Evolutionary conservation across 768 basidiomycete genomes (phyloP).

Genomic region (Trametes cubensis): DNA sequence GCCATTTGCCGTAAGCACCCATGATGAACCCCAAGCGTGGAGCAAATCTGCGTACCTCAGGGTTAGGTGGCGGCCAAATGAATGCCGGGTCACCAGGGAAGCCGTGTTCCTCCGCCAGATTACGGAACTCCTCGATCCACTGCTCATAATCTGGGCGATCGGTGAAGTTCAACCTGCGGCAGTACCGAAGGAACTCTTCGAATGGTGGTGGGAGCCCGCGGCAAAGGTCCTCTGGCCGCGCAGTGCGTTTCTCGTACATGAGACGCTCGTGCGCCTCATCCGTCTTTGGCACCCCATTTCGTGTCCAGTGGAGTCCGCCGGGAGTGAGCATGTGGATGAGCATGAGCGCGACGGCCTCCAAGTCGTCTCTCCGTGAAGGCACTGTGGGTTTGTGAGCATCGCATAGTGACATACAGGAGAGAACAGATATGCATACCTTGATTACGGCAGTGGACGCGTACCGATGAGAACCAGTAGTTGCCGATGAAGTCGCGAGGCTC

Average conservation of each 20-base stretch:
- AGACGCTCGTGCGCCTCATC: constrained; percentile 62
- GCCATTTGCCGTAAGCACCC: neutral
- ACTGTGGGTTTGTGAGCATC: constrained; percentile 43
- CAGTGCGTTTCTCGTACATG: constrained; percentile 63
- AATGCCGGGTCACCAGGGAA: constrained; percentile 62
- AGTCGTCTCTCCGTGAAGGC: constrained; percentile 76
- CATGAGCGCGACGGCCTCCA: constrained; percentile 79
- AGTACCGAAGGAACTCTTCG: constrained; percentile 77
- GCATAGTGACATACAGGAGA: neutral
- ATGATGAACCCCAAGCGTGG: neutral
- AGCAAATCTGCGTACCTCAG: constrained; percentile 30
- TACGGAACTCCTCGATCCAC: constrained; percentile 68
- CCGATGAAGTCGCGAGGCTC: constrained; percentile 75
- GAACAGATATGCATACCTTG: constrained; percentile 50
- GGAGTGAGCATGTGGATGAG: constrained; percentile 80
- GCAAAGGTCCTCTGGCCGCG: constrained; percentile 68
- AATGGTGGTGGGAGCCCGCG: constrained; percentile 69
- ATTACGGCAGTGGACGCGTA: constrained; percentile 76
- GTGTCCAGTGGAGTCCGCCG: constrained; percentile 74
- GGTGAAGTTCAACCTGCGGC: constrained; percentile 66
- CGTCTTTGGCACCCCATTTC: constrained; percentile 76
- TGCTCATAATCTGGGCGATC: constrained; percentile 66
- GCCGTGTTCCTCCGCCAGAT: constrained; percentile 62
- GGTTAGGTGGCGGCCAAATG: constrained; percentile 64
- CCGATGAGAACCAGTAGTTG: constrained; percentile 83